Evolutionary conservation across 768 basidiomycete genomes (phyloP).

Genomic region (Pleurotus ostreatus): DNA sequence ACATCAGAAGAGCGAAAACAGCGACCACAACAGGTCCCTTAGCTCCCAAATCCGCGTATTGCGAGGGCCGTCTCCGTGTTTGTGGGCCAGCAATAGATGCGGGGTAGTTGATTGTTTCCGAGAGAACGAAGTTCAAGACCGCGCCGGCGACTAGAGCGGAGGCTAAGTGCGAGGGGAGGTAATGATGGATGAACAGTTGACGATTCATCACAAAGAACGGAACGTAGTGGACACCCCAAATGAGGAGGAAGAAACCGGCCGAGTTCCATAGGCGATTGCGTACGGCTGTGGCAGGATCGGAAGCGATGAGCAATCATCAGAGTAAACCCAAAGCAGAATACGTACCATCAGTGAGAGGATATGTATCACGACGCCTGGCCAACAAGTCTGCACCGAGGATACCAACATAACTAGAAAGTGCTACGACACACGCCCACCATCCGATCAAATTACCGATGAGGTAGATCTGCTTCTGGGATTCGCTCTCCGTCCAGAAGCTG

Average conservation of each 20-base stretch:
- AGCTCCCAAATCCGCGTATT: constrained; percentile 72
- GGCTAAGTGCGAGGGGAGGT: constrained; percentile 93
- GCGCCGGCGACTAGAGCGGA: constrained; percentile 91
- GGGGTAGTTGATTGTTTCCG: constrained; percentile 90
- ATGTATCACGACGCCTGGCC: constrained; percentile 78
- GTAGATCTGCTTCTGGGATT: constrained; percentile 89
- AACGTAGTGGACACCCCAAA: constrained; percentile 94
- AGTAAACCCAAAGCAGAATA: constrained; percentile 11
- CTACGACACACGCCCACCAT: constrained; percentile 92
- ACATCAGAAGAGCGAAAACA: constrained; percentile 54
- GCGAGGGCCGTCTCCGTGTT: constrained; percentile 48
- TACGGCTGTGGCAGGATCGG: constrained; percentile 48
- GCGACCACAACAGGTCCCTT: constrained; percentile 68
- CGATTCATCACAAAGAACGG: constrained; percentile 99
- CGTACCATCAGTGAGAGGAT: constrained; percentile 87
- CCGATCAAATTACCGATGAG: constrained; percentile 91
- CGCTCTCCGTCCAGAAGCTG: constrained; percentile 95
- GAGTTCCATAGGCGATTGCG: constrained; percentile 96
- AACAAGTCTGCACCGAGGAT: constrained; percentile 87
- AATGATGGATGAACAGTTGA: constrained; percentile 96
- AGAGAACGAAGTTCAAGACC: constrained; percentile 85
- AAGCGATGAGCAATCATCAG: no score
- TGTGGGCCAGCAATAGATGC: constrained; percentile 72
- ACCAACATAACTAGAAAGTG: constrained; percentile 84
- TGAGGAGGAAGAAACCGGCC: constrained; percentile 89